These are phyloP conservation scores for Globisporangium barbulae DNA, from an alignment of 352 stramenopile genomes.

Conservation along the genomic window DNA sequence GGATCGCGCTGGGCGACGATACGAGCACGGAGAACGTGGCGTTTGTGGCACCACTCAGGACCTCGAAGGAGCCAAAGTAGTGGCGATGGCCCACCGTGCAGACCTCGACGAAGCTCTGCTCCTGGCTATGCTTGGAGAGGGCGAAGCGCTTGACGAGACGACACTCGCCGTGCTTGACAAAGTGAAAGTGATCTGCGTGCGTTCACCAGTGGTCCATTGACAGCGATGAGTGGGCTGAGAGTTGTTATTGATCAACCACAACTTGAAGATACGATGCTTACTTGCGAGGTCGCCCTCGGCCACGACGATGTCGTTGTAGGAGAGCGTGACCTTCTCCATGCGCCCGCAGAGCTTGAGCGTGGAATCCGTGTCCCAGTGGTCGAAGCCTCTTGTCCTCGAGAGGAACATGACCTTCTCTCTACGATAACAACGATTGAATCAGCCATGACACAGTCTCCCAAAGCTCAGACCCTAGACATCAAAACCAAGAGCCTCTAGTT, in stretches of 20 bases:
- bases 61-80: constrained; percentile 64
- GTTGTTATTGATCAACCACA: too few relatives aligned
- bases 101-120: constrained; percentile 52
- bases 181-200: constrained; percentile 48
- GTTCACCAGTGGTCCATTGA: not conserved
- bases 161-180: constrained; percentile 63
- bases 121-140: constrained; percentile 14
- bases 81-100: constrained; percentile 48
- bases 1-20: constrained; percentile 48
- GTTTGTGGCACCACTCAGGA: constrained; percentile 31
- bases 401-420: constrained; percentile 73
- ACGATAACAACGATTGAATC: not conserved
- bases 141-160: constrained; percentile 56
- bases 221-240: too few relatives aligned
- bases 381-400: constrained; percentile 33
- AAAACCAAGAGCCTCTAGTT: not conserved
- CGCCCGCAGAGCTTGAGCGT: constrained; percentile 52
- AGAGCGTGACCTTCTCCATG: constrained; percentile 57
- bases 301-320: constrained; percentile 67
- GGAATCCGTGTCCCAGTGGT: constrained; percentile 62
- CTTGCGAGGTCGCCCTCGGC: constrained; percentile 50
- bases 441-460: not conserved
- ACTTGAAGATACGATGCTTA: constrained; percentile 17
- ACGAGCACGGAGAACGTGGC: constrained; percentile 57
- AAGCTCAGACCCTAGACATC: not conserved